These are phyloP conservation scores for Comarum palustre DNA, from an alignment of 306 rosid genomes.

Conservation along the genomic window DNA sequence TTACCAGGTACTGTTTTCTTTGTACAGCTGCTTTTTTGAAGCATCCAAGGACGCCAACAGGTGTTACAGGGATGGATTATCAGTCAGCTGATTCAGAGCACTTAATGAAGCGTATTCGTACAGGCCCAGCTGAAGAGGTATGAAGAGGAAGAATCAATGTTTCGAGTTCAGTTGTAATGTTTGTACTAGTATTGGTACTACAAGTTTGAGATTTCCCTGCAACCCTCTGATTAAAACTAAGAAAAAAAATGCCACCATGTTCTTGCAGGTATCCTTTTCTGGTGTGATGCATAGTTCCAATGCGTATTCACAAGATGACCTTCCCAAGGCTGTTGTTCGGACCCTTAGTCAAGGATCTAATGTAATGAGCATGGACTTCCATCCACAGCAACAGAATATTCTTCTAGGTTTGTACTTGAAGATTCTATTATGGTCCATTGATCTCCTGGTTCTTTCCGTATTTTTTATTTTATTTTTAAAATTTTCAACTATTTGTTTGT, in stretches of 20 bases:
- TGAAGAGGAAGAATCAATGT: constrained; percentile 9
- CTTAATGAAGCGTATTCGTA: constrained; percentile 42
- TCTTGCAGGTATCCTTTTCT: constrained; percentile 41
- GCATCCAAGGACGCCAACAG: constrained; percentile 42
- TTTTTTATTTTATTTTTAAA: background rate
- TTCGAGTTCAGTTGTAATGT: constrained; percentile 6
- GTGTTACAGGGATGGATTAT: constrained; percentile 44
- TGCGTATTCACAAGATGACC: constrained; percentile 47
- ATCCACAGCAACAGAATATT: constrained; percentile 39
- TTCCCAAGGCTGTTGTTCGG: constrained; percentile 37
- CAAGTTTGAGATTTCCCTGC: background rate
- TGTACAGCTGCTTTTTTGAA: constrained; percentile 39
- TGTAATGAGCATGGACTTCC: constrained; percentile 49
- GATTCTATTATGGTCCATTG: background rate
- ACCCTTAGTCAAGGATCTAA: constrained; percentile 41
- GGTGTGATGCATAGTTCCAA: constrained; percentile 40
- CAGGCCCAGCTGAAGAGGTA: constrained; percentile 42
- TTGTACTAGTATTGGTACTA: background rate
- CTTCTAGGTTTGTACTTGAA: constrained; percentile 36
- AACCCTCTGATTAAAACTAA: background rate
- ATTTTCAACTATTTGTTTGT: constrained; percentile 11
- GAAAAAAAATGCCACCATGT: background rate
- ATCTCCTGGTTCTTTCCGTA: background rate
- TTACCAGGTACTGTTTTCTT: background rate
- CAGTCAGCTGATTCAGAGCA: constrained; percentile 46